These are phyloP conservation scores for Fusarium torreyae DNA, from an alignment of 2,329 filamentous ascomycete species.

Conservation along the genomic window DNA sequence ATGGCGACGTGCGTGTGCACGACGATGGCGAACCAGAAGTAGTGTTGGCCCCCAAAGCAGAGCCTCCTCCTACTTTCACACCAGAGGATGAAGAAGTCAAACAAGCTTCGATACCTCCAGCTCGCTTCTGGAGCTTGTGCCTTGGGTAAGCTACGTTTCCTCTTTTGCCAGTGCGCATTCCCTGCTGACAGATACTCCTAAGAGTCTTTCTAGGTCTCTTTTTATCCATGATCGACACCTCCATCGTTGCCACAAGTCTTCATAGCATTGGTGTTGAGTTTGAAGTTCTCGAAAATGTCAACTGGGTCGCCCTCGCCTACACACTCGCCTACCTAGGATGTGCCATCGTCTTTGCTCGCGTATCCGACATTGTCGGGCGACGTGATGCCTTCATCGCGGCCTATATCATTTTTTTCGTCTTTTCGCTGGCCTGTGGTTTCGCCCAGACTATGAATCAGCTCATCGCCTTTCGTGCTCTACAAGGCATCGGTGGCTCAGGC, in stretches of 20 bases:
- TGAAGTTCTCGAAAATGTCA: constrained; percentile 60
- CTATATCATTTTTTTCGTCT: constrained; percentile 68
- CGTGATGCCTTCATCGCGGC: constrained; percentile 65
- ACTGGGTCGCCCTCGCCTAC: constrained; percentile 71
- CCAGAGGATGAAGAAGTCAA: constrained; percentile 13
- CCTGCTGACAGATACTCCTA: not conserved
- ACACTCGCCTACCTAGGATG: constrained; percentile 71
- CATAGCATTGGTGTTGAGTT: constrained; percentile 70
- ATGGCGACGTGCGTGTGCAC: not conserved
- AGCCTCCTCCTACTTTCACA: not conserved
- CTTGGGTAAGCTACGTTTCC: constrained; percentile 49
- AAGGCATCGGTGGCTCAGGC: constrained; percentile 68
- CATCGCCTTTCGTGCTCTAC: constrained; percentile 64
- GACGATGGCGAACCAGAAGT: not conserved
- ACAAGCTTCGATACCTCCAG: constrained; percentile 44
- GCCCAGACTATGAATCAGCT: constrained; percentile 57
- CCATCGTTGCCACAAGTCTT: constrained; percentile 72
- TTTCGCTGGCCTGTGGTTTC: constrained; percentile 69
- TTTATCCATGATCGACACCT: constrained; percentile 71
- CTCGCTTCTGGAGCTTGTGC: constrained; percentile 55
- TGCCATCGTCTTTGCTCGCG: constrained; percentile 68
- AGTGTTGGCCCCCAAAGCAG: not conserved
- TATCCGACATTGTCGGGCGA: constrained; percentile 70
- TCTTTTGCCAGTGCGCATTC: not conserved
- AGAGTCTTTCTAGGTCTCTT: constrained; percentile 69